Conservation (phyloP, 1,139 yeast genomes). For the Debaryomyces sp. region DNA sequence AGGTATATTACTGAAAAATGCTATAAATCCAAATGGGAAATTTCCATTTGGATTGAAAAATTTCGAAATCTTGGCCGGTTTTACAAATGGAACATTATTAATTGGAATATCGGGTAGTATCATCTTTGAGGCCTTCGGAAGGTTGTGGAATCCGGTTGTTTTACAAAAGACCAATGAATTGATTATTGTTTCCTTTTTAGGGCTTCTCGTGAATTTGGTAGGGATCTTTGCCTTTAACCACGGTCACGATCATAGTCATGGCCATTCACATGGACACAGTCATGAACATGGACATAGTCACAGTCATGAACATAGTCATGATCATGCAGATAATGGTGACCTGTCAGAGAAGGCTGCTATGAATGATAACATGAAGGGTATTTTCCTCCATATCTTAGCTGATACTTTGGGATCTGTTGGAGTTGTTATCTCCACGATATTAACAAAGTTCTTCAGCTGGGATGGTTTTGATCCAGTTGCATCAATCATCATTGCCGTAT, state of each 20-base stretch:
- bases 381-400: conserved; percentile 88
- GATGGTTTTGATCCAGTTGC: conserved; percentile 89
- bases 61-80: conserved; percentile 91
- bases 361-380: conserved; percentile 94
- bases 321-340: conserved; percentile 20
- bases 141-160: conserved; percentile 75
- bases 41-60: conserved; percentile 87
- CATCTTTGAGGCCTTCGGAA: conserved; percentile 80
- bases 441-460: conserved; percentile 60
- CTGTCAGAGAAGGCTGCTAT: conserved; percentile 17
- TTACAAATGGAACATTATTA: conserved; percentile 86
- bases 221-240: conserved; percentile 96
- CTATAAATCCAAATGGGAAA: conserved; percentile 56
- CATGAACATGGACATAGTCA: conserved; percentile 39
- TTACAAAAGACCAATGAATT: conserved; percentile 84
- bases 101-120: conserved; percentile 90
- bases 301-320: conserved; percentile 23
- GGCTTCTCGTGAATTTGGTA: conserved; percentile 83
- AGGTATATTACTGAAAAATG: conserved; percentile 56
- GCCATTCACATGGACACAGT: conserved; percentile 38
- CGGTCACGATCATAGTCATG: conserved; percentile 50
- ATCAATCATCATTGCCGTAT: conserved; percentile 78
- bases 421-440: conserved; percentile 81
- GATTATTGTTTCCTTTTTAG: conserved; percentile 79
- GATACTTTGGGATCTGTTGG: conserved; percentile 97